Percentiles rank a stretch among this genome's conserved stretches.
Conservation (phyloP, 163 green algal genomes). For the Chlorella variabilis region DNA sequence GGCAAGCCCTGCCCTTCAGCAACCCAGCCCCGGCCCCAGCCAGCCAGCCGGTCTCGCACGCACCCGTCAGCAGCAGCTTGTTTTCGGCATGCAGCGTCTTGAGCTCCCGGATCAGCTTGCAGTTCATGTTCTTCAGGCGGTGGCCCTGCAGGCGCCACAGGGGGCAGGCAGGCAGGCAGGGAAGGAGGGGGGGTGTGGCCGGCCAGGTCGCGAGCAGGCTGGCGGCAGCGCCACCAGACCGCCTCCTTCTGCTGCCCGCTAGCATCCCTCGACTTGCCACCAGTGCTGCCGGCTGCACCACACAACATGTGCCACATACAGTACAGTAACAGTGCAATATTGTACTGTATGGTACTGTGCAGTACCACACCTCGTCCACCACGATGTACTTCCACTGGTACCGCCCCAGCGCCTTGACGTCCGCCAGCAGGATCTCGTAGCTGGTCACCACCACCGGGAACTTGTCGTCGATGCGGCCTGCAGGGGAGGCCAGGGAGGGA, state of each 20-base stretch:
- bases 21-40: not conserved
- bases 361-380: conserved; percentile 51
- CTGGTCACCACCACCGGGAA: conserved; percentile 96
- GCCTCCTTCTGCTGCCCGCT: no score
- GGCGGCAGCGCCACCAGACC: no score
- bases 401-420: conserved; percentile 80
- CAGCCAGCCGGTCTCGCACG: conserved; percentile 43
- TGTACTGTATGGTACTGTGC: no score
- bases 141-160: conserved; percentile 48
- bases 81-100: conserved; percentile 79
- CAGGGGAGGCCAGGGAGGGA: not conserved
- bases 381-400: conserved; percentile 85
- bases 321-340: no score
- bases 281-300: no score
- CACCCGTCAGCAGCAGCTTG: conserved; percentile 95
- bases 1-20: no score
- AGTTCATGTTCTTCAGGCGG: conserved; percentile 82
- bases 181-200: no score
- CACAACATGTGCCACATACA: no score
- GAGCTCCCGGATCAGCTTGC: conserved; percentile 91
- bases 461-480: conserved; percentile 33
- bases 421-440: conserved; percentile 96
- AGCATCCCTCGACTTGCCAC: no score
- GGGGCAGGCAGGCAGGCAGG: not conserved
- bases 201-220: no score